These are phyloP conservation scores for Volvariella volvacea DNA, from an alignment of 1,284 basidiomycete genomes.

Conservation along the genomic window DNA sequence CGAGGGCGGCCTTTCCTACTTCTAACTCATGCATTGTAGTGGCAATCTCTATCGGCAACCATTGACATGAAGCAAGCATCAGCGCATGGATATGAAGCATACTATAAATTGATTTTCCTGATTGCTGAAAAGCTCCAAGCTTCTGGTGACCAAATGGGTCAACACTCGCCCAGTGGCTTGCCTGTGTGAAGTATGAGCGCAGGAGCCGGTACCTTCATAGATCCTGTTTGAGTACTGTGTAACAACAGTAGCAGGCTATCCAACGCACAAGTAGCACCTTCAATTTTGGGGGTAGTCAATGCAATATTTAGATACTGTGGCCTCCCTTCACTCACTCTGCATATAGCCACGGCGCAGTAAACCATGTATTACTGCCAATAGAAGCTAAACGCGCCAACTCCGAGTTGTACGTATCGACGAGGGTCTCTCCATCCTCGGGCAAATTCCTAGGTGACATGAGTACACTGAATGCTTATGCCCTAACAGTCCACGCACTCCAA, in stretches of 20 bases:
- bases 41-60: constrained; percentile 50
- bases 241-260: neutral
- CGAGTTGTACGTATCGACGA: constrained; percentile 66
- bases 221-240: constrained; percentile 31
- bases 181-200: constrained; percentile 68
- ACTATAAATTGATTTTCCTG: constrained; percentile 76
- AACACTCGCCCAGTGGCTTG: constrained; percentile 68
- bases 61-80: no score
- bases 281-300: constrained; percentile 6
- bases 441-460: constrained; percentile 45
- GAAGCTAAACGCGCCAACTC: constrained; percentile 51
- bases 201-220: constrained; percentile 74
- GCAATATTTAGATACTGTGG: constrained; percentile 2
- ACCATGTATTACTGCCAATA: constrained; percentile 73
- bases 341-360: constrained; percentile 88
- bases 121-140: constrained; percentile 77
- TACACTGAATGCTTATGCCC: neutral
- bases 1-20: constrained; percentile 36
- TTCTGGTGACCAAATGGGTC: constrained; percentile 89
- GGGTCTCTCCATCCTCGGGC: constrained; percentile 65
- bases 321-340: constrained; percentile 63
- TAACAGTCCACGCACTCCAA: constrained; percentile 50
- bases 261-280: constrained; percentile 61
- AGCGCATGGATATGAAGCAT: constrained; percentile 12
- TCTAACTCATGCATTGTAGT: constrained; percentile 62